These are phyloP conservation scores for Physocladia obscura DNA, from an alignment of 192 early-diverging fungal genomes.

Conservation along the genomic window DNA sequence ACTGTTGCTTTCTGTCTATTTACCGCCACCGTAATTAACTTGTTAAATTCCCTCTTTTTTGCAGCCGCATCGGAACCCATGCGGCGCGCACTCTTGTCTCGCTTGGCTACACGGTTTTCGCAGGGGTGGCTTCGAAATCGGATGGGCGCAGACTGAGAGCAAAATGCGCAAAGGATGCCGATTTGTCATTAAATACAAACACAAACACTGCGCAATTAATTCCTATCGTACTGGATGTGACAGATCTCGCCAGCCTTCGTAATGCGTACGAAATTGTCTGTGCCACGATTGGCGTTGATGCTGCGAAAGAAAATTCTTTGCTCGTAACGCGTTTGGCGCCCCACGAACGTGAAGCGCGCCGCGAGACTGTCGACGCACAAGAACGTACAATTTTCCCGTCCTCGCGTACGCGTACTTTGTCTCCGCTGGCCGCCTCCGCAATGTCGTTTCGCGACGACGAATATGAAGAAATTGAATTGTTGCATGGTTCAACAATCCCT, in stretches of 20 bases:
- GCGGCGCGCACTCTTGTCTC: slow-evolving; percentile 29
- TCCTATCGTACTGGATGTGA: slow-evolving; percentile 47
- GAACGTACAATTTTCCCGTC: no score
- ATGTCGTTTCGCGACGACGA: no score
- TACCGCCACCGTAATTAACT: neutral
- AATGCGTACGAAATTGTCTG: slow-evolving; percentile 17
- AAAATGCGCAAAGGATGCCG: neutral
- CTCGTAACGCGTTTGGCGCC: neutral
- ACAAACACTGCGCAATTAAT: slow-evolving; percentile 26
- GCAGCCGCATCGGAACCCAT: slow-evolving; percentile 22
- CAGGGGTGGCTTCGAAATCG: slow-evolving; percentile 34
- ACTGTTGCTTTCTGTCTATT: neutral
- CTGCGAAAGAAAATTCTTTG: no score
- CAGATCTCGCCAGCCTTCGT: slow-evolving; percentile 12
- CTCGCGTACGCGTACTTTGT: no score
- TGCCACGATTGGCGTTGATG: neutral
- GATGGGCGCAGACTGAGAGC: slow-evolving; percentile 33
- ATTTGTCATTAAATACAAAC: neutral
- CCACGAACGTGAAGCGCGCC: no score
- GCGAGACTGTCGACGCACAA: neutral
- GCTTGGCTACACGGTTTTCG: slow-evolving; percentile 45
- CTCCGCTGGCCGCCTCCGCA: no score
- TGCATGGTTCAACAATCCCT: neutral
- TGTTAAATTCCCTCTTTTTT: neutral
- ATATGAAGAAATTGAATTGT: no score